Evolutionary conservation across 176 grass and related monocot species (phyloP).

Genomic region (Avena insularis): DNA sequence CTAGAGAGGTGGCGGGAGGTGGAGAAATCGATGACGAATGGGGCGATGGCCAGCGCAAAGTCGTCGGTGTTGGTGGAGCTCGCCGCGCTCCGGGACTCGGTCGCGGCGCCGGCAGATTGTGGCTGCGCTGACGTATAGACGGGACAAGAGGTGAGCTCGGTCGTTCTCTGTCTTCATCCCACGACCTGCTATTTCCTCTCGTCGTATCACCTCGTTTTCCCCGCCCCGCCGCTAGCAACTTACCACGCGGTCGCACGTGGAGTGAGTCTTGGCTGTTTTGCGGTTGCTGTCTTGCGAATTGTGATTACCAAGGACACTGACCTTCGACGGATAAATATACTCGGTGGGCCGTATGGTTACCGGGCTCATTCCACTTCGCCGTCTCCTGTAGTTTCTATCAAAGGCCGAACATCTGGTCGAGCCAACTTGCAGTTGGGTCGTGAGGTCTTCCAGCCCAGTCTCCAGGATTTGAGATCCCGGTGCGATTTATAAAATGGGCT

Average conservation of each 20-base stretch:
- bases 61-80: not conserved
- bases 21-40: too few species aligned
- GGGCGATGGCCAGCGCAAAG: constrained; percentile 17
- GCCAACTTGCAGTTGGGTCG: too few species aligned
- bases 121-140: not conserved
- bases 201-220: not conserved
- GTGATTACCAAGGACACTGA: too few species aligned
- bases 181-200: not conserved
- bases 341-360: too few species aligned
- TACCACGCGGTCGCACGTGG: not conserved
- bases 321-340: too few species aligned
- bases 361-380: too few species aligned
- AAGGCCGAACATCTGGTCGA: too few species aligned
- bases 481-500: too few species aligned
- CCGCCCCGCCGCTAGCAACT: constrained; percentile 7
- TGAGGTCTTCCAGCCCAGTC: too few species aligned
- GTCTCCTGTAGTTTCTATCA: too few species aligned
- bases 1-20: too few species aligned
- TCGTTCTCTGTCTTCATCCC: not conserved
- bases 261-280: not conserved
- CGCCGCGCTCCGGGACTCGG: constrained; percentile 9
- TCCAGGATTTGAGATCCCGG: too few species aligned
- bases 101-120: not conserved
- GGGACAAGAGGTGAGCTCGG: not conserved
- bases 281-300: not conserved